phyloP scores from a whole-genome alignment of 164 flowering plant genomes.

The Magnolia changhungtana region DNA sequence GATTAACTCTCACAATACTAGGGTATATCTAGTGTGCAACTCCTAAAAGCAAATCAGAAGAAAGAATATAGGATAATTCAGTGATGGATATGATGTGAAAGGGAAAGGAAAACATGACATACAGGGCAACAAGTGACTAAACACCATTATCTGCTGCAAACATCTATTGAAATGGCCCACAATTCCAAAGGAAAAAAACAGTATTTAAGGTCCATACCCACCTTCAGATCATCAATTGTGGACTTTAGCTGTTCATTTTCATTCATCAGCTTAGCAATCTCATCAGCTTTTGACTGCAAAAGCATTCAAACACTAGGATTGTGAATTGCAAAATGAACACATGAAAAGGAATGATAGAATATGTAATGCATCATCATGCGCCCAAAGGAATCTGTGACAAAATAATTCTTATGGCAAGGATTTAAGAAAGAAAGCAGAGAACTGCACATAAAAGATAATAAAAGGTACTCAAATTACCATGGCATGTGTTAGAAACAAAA shows the following conservation, averaged over 20 bases:
- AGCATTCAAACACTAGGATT: not conserved
- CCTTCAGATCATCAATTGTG: slow-evolving; percentile 72
- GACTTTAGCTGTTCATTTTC: slow-evolving; percentile 87
- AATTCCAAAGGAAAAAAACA: not conserved
- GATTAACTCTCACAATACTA: too few relatives aligned
- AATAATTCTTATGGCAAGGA: not conserved
- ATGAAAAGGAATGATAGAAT: not conserved
- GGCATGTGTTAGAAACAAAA: not conserved
- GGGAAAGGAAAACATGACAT: not conserved
- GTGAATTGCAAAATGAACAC: not conserved
- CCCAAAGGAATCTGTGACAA: not conserved
- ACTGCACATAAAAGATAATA: not conserved
- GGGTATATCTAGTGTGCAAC: too few relatives aligned
- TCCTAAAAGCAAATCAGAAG: not conserved
- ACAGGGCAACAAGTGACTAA: not conserved
- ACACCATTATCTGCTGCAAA: not conserved
- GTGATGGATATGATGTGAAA: not conserved
- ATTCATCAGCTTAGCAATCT: slow-evolving; percentile 84
- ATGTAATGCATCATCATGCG: not conserved
- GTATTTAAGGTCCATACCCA: slow-evolving; percentile 24
- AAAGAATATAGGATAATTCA: not conserved
- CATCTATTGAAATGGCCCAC: not conserved
- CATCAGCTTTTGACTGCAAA: slow-evolving; percentile 92
- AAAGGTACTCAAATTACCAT: not conserved
- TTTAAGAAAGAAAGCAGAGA: not conserved